A percentile compares a stretch with the other conserved stretches of the same genome.
These are phyloP conservation scores for Naumovozyma castellii DNA, from an alignment of 805 yeast genomes.

Conservation along the genomic window DNA sequence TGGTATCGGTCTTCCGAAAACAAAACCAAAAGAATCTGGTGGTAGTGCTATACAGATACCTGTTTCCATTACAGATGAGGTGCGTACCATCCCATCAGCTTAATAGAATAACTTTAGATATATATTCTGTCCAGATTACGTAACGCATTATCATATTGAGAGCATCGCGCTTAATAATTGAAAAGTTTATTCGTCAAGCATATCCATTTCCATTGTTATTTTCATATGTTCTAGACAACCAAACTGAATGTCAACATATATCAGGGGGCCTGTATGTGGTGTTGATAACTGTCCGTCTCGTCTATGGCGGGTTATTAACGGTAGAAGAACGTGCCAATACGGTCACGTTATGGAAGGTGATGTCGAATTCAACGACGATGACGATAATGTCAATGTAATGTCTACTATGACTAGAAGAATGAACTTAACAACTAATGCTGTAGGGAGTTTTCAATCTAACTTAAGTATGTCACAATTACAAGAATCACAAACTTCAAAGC, in stretches of 20 bases:
- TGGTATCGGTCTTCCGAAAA: not conserved
- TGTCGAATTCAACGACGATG: slow-evolving; percentile 72
- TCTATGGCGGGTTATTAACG: slow-evolving; percentile 63
- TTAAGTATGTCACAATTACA: slow-evolving; percentile 23
- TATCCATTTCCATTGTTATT: too few relatives aligned
- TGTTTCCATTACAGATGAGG: too few relatives aligned
- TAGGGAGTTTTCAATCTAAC: slow-evolving; percentile 31
- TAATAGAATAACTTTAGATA: too few relatives aligned
- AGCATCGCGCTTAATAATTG: too few relatives aligned
- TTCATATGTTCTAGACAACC: too few relatives aligned
- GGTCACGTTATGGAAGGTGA: slow-evolving; percentile 86
- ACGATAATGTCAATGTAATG: slow-evolving; percentile 41
- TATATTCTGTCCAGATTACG: too few relatives aligned
- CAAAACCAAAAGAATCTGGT: too few relatives aligned
- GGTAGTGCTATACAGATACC: too few relatives aligned
- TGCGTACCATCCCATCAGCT: too few relatives aligned
- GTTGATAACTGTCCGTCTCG: slow-evolving; percentile 79
- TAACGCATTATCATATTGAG: too few relatives aligned
- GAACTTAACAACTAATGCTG: slow-evolving; percentile 38
- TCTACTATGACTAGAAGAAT: slow-evolving; percentile 46
- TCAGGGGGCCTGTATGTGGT: slow-evolving; percentile 79
- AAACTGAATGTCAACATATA: slow-evolving; percentile 35
- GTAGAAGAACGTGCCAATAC: slow-evolving; percentile 73
- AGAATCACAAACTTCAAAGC: slow-evolving; percentile 8
- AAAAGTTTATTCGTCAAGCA: too few relatives aligned